Evolutionary conservation across 1,284 basidiomycete species (phyloP).

Genomic region (Cutaneotrichosporon sp.): DNA sequence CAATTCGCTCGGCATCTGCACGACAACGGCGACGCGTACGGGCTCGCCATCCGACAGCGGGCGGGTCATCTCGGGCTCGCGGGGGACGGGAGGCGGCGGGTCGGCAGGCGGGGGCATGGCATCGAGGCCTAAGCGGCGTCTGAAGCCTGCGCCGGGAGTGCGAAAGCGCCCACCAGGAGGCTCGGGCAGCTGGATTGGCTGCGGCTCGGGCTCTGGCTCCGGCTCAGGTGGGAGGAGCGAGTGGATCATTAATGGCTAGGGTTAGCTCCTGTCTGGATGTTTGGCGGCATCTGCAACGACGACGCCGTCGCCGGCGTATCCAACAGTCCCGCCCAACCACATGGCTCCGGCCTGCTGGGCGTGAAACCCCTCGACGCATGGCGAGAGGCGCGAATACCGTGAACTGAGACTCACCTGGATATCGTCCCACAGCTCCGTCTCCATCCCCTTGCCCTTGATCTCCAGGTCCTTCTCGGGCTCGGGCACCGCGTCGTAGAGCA

Average conservation of each 20-base stretch:
- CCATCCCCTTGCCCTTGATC: background rate
- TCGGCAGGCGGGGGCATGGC: background rate
- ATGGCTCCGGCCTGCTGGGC: too few species aligned
- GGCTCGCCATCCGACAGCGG: constrained; percentile 26
- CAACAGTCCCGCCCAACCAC: too few species aligned
- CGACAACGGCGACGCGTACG: constrained; percentile 38
- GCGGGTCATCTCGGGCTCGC: constrained; percentile 9
- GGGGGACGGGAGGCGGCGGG: background rate
- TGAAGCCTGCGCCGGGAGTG: background rate
- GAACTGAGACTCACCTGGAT: background rate
- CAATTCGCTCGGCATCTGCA: constrained; percentile 39
- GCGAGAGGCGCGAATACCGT: too few species aligned
- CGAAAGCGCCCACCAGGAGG: background rate
- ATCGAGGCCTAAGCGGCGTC: background rate
- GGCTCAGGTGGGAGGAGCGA: constrained; percentile 12
- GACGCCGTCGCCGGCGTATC: too few species aligned
- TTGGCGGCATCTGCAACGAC: too few species aligned
- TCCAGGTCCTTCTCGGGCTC: constrained; percentile 8
- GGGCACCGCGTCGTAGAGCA: constrained; percentile 26
- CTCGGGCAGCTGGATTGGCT: background rate
- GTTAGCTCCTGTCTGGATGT: too few species aligned
- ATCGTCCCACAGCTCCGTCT: background rate
- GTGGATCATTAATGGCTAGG: constrained; percentile 18
- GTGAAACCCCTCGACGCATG: too few species aligned
- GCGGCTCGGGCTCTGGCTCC: background rate